Conservation (phyloP, 164 flowering plant genomes). For the Magnolia kwangsiensis region DNA sequence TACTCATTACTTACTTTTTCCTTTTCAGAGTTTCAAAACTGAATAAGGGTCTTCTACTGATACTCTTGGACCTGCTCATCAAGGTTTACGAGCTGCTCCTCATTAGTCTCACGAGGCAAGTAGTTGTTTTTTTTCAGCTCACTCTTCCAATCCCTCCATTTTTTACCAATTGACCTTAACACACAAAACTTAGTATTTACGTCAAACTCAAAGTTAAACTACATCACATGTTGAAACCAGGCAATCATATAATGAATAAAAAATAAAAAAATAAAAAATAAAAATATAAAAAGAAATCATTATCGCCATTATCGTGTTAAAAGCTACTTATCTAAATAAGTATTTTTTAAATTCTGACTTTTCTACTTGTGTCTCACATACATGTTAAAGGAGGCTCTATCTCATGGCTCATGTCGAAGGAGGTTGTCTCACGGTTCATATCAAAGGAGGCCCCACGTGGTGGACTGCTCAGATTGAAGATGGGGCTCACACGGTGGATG, state of each 20-base stretch:
- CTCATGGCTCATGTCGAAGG: no score
- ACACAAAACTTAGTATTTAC: slow-evolving; percentile 20
- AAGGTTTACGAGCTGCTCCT: slow-evolving; percentile 19
- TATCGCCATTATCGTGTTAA: not conserved
- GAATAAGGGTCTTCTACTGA: slow-evolving; percentile 25
- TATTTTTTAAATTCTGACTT: no score
- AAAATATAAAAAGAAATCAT: not conserved
- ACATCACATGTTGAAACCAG: not conserved
- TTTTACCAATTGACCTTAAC: slow-evolving; percentile 16
- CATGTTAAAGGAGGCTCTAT: no score
- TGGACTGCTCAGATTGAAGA: no score
- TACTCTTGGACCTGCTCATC: slow-evolving; percentile 21
- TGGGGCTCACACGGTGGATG: no score
- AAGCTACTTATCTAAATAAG: no score
- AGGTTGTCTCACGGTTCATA: no score
- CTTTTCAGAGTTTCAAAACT: slow-evolving; percentile 26
- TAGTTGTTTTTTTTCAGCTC: slow-evolving; percentile 20
- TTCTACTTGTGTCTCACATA: no score
- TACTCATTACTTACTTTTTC: slow-evolving; percentile 13
- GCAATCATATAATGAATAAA: no score
- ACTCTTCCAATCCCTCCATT: slow-evolving; percentile 29
- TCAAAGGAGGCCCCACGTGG: no score
- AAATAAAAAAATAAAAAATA: no score
- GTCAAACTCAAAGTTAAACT: slow-evolving; percentile 26
- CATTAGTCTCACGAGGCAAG: slow-evolving; percentile 18